Evolutionary conservation across 148 eudicot species (phyloP), one percentile per base, ranked within the genome.

Genomic region (Heliosperma pusillum): DNA sequence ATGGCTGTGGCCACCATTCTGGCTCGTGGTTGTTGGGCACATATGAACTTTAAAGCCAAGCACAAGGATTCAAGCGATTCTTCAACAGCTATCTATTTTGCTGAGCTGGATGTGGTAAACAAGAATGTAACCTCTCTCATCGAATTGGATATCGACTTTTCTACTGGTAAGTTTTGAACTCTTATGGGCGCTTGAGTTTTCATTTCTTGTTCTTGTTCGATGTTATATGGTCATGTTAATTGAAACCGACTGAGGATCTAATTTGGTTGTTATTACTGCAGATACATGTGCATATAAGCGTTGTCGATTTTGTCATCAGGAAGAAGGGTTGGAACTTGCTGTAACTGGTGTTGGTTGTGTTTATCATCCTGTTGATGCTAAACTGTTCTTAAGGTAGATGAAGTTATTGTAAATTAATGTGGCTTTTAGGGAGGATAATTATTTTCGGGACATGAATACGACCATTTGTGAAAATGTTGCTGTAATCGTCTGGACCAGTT

Each of bases 1-100:
- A 56, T 56, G 60, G 21, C 60, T 19, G n/a, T 56, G 60, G 2
- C 13, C 2, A 16, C 22, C 60, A 16, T 56, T 56, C 60, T 56
- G 13, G n/a, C 7, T 16, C 0, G 60, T 22, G 60, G 60, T 12
- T 56, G 22, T 56, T 56, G n/a, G n/a, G 60, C 60, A 56, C 60
- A 56, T 19, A 56, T 56, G 60, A 56, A 56, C 60, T 56, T 56
- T 56, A 56, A 56, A 56, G 60, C 60, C n/a, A 56, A 56, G 60
- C 60, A 56, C 22, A 56, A 56, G 60, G 60, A 56, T 56, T 22
- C 60, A 4, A 0, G 1, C 22, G 60, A 56, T 56, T 56, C 60
- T 20, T 7, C 60, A 4, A 4, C 60, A 1, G 60, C 60, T 17
- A 56, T 56, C 22, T 56, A 56, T 56, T 56, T 56, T 56, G 60